Conservation (phyloP, 176 grass and related monocot genomes). For the Carex littledalei region DNA sequence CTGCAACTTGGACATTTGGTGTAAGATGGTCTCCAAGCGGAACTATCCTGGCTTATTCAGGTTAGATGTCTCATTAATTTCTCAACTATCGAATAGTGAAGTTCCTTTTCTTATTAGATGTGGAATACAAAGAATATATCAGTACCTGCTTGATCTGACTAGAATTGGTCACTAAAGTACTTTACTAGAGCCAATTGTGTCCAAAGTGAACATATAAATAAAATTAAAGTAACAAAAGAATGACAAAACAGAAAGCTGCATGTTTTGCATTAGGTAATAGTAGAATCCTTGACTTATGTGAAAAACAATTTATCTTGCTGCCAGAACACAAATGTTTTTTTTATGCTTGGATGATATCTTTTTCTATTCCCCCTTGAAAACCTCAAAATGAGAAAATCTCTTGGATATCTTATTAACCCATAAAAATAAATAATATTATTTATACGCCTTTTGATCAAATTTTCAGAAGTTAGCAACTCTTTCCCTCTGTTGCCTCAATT, state of each 20-base stretch:
- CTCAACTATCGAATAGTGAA: not conserved
- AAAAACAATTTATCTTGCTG: not conserved
- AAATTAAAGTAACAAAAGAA: not conserved
- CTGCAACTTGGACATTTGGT: slow-evolving; percentile 85
- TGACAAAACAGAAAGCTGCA: not conserved
- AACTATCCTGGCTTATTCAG: slow-evolving; percentile 86
- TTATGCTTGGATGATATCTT: not conserved
- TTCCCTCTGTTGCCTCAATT: not conserved
- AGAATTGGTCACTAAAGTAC: not conserved
- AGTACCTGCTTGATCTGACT: not conserved
- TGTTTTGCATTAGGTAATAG: not conserved
- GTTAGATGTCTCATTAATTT: slow-evolving; percentile 33
- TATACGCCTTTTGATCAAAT: not conserved
- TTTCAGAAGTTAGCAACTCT: not conserved
- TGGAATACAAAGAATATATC: not conserved
- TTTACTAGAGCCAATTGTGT: not conserved
- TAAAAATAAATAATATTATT: not conserved
- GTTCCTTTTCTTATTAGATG: not conserved
- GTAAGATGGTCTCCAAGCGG: slow-evolving; percentile 97
- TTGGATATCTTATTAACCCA: not conserved
- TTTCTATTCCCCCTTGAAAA: not conserved
- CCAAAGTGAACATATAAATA: not conserved
- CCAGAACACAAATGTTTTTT: not conserved
- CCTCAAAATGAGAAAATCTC: not conserved
- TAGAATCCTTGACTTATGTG: not conserved